A percentile compares a stretch with the other conserved stretches of the same genome.
Evolutionary conservation across 495 filamentous ascomycete genomes (phyloP).

Genomic region (Wilcoxina mikolae): DNA sequence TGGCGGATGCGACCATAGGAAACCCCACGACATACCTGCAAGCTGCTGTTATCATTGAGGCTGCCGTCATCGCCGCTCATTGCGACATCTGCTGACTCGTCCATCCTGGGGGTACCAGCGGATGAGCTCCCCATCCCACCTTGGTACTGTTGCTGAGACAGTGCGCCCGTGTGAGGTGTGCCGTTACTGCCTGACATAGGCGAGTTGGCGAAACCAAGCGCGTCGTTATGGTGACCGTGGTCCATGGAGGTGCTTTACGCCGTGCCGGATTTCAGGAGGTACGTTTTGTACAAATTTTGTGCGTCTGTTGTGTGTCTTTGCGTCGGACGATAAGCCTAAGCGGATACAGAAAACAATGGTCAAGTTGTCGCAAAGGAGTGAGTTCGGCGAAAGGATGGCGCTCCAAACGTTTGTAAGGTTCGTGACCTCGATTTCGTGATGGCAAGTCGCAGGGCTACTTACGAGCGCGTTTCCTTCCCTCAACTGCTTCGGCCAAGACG

Average conservation of each 20-base stretch:
- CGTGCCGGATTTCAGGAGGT: not conserved
- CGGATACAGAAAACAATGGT: not conserved
- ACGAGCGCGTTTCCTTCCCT: not conserved
- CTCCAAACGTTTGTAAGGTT: no score
- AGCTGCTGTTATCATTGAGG: not conserved
- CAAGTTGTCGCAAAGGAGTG: no score
- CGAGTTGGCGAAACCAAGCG: constrained; percentile 23
- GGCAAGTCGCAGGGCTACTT: not conserved
- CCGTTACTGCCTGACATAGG: constrained; percentile 20
- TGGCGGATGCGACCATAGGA: not conserved
- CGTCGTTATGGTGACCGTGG: constrained; percentile 12
- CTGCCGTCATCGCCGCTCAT: constrained; percentile 18
- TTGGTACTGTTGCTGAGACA: constrained; percentile 17
- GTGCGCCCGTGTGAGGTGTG: constrained; percentile 9
- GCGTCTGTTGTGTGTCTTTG: not conserved
- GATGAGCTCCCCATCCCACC: not conserved
- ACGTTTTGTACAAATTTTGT: not conserved
- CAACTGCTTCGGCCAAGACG: no score
- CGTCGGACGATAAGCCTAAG: not conserved
- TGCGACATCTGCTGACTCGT: constrained; percentile 7
- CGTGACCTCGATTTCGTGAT: not conserved
- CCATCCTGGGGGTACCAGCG: not conserved
- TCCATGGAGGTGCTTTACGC: not conserved
- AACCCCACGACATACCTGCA: not conserved
- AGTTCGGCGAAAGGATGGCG: no score